Evolutionary conservation across 192 early-diverging fungal genomes (phyloP).

Genomic region (Backusella luteola): DNA sequence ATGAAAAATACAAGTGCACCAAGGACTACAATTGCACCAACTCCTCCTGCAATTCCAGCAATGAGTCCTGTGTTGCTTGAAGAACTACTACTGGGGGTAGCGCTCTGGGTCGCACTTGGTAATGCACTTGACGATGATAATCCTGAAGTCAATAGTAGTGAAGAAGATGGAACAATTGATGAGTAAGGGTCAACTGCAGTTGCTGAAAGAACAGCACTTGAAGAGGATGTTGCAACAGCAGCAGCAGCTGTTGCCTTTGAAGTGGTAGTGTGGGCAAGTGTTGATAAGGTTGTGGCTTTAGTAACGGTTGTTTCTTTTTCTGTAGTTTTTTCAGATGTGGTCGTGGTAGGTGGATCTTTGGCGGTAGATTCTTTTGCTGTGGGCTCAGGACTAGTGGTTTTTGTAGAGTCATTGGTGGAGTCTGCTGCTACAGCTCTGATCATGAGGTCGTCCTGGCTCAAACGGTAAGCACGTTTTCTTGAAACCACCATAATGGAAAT

Average conservation of each 20-base stretch:
- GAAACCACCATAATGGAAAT: background rate
- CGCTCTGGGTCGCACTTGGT: background rate
- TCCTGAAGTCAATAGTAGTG: background rate
- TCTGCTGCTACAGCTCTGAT: background rate
- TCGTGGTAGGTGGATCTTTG: background rate
- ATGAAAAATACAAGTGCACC: conserved; percentile 6
- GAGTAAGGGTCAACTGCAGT: background rate
- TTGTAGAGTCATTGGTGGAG: background rate
- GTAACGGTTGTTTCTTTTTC: background rate
- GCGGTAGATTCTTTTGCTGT: background rate
- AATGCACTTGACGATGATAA: background rate
- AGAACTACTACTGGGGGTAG: background rate
- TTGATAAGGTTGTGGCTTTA: background rate
- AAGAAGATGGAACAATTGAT: background rate
- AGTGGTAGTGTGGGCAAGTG: background rate
- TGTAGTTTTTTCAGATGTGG: background rate
- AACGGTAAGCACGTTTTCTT: background rate
- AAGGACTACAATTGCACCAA: conserved; percentile 2
- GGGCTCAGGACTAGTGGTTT: background rate
- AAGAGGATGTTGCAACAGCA: background rate
- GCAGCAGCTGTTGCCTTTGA: background rate
- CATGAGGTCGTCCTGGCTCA: background rate
- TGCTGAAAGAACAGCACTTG: background rate
- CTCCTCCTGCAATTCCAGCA: conserved; percentile 15
- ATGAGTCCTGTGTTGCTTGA: conserved; percentile 3